Base-by-base conservation (phyloP, 257 asterid species). In the Plantago ovata region DNA sequence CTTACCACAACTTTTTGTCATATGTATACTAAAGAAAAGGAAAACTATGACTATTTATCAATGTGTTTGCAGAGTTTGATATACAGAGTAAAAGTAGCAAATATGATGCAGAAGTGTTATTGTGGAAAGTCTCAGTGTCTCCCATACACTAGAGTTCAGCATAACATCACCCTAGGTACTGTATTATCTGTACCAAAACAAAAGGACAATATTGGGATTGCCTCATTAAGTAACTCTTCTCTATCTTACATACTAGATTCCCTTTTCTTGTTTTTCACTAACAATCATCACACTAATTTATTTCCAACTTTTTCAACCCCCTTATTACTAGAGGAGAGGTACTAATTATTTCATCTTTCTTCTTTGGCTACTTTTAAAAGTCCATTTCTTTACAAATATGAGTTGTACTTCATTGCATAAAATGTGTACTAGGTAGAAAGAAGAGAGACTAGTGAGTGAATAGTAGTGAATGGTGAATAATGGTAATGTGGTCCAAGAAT, bases 401-500 rank as follows among this genome's bases (percentile, higher is more conserved):
- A 24, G 42, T 7, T 10, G 16, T 19, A 28, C n/a, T 53, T 53
- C 24, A 16, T 41, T 8, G 4, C 36, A n/a, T 28, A 28, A 28
- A 28, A 28, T 1, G 7, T 28, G 36, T 28, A 19, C 28, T 48
- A 3, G 12, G 16, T 13, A 21, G 8, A n/a, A 7, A n/a, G 32
- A 36, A 46, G 44, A 46, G 53, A 21, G 63, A 61, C 23, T 13
- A 51, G 5, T 4, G n/a, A n/a, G n/a, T n/a, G n/a, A n/a, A n/a
- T n/a, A n/a, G n/a, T n/a, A n/a, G n/a, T n/a, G n/a, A n/a, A n/a
- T n/a, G n/a, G n/a, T n/a, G 41, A 39, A 40, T 61, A 19, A 69
- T 62, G 74, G 13, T 56, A 24, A 0, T 56, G 79, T 74, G 79
- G 79, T 74, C 79, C 79, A 64, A 19, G 64, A 64, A n/a, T n/a